phyloP scores from a whole-genome alignment of 371 early-diverging fungal species.

The Lichtheimia hyalospora region DNA sequence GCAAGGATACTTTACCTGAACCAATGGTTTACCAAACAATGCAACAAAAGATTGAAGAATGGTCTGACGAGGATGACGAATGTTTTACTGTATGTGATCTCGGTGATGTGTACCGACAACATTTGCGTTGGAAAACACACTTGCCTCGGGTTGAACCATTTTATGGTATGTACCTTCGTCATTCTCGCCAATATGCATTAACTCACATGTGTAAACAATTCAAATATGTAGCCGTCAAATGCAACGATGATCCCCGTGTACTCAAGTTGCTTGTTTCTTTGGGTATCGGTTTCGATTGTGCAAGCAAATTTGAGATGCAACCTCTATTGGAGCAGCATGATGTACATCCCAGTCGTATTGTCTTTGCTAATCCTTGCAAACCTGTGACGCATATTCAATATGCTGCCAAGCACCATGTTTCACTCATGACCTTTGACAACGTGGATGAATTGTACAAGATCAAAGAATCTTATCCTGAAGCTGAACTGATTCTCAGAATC shows the following conservation, averaged over 20 bases:
- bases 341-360: constrained; percentile 76
- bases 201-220: background rate
- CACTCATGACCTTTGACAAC: constrained; percentile 97
- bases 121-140: constrained; percentile 72
- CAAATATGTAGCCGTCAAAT: constrained; percentile 84
- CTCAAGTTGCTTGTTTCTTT: constrained; percentile 79
- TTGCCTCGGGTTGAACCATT: constrained; percentile 93
- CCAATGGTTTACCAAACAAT: constrained; percentile 5
- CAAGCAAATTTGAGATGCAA: constrained; percentile 84
- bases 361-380: constrained; percentile 98
- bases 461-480: constrained; percentile 75
- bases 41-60: constrained; percentile 12
- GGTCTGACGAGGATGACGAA: constrained; percentile 64
- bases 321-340: constrained; percentile 73
- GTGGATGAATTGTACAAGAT: constrained; percentile 95
- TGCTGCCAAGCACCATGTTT: constrained; percentile 74
- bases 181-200: background rate
- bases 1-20: background rate
- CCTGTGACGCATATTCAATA: constrained; percentile 89
- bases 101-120: constrained; percentile 85
- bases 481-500: constrained; percentile 89
- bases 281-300: constrained; percentile 94
- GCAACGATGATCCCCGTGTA: constrained; percentile 89
- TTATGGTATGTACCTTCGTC: constrained; percentile 60
- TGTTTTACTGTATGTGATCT: constrained; percentile 93